Evolutionary conservation across 148 eudicot species (phyloP), one percentile per base, ranked within the genome.

Genomic region (Polygonum maritimum): DNA sequence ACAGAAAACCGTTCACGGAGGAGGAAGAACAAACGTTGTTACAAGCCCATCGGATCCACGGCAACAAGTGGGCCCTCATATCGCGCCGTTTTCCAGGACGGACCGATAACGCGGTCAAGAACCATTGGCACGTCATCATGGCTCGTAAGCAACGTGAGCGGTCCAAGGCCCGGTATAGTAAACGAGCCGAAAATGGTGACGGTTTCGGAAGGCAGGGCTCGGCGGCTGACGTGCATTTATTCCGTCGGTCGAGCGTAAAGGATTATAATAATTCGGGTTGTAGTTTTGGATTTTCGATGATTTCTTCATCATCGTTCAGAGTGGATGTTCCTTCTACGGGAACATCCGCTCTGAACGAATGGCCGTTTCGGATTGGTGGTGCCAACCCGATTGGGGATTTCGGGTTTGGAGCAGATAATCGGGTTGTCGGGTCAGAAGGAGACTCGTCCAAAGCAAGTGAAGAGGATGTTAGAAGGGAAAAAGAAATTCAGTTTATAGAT

Each of bases 81-180:
- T 93, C 98, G 1, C 79, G 98, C 67, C 80, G 91, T 60, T 91
- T 93, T 31, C 98, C 98, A 0, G 98, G 98, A 6, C 79, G 98
- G 73, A 93, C 98, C 2, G 98, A 91, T 26, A 93, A 93, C 60
- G 93, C 98, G 9, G 96, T 93, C 14, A 93, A 93, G 80, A 91
- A 93, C 76, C 98, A 93, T 74, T 93, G 96, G 98, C 98, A 91
- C 80, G 98, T 93, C 33, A 88, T 93, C 69, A 93, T 85, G 96
- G 98, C 98, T 48, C 85, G 96, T 75, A 89, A 83, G 77, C 92
- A 93, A 84, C 81, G 98, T 76, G 91, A 93, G 63, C 79, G 83
- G 78, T 84, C 92, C 49, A 92, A 84, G 80, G 73, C 86, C 26
- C 74, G 78, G 63, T 51, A 81, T 19, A 14, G 5, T 33, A 36